Evolutionary conservation across 768 basidiomycete genomes (phyloP).

Genomic region (Xerocomus brunneocitrinus): DNA sequence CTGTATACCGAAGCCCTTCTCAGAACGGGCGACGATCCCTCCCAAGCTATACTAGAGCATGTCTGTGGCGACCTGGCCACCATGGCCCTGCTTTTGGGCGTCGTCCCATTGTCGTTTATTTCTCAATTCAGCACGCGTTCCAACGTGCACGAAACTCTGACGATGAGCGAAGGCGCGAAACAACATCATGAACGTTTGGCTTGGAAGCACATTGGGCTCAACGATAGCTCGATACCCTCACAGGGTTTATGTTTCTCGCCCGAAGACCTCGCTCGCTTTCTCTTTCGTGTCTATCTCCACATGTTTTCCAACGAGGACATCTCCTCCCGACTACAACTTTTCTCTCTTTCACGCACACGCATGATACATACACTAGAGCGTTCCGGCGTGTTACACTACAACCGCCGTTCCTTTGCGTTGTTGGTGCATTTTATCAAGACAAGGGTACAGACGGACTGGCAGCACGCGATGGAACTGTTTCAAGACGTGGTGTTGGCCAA

Average conservation of each 20-base stretch:
- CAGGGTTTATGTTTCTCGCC: slow-evolving; percentile 11
- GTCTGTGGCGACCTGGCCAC: slow-evolving; percentile 24
- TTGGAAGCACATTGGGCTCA: slow-evolving; percentile 16
- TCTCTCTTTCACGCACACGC: neutral
- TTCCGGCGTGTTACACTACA: slow-evolving; percentile 38
- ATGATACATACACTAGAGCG: neutral
- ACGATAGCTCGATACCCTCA: neutral
- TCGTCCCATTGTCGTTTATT: slow-evolving; percentile 20
- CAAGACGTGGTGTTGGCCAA: slow-evolving; percentile 11
- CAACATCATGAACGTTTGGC: slow-evolving; percentile 26
- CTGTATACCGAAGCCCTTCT: slow-evolving; percentile 29
- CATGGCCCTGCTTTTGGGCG: slow-evolving; percentile 23
- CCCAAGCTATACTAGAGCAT: slow-evolving; percentile 13
- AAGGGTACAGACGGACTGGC: slow-evolving; percentile 41
- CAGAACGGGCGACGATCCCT: slow-evolving; percentile 6
- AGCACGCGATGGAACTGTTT: slow-evolving; percentile 34
- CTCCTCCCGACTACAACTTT: neutral
- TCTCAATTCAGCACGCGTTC: slow-evolving; percentile 25
- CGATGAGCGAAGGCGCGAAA: neutral
- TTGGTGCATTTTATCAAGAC: slow-evolving; percentile 40
- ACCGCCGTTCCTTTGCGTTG: slow-evolving; percentile 42
- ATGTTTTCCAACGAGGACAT: slow-evolving; percentile 29
- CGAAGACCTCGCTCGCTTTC: slow-evolving; percentile 16
- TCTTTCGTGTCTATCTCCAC: slow-evolving; percentile 20
- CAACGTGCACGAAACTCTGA: slow-evolving; percentile 16